Evolutionary conservation across 371 early-diverging fungal genomes (phyloP), one percentile per base, ranked within the genome.

Genomic region (Nematocida parisii): DNA sequence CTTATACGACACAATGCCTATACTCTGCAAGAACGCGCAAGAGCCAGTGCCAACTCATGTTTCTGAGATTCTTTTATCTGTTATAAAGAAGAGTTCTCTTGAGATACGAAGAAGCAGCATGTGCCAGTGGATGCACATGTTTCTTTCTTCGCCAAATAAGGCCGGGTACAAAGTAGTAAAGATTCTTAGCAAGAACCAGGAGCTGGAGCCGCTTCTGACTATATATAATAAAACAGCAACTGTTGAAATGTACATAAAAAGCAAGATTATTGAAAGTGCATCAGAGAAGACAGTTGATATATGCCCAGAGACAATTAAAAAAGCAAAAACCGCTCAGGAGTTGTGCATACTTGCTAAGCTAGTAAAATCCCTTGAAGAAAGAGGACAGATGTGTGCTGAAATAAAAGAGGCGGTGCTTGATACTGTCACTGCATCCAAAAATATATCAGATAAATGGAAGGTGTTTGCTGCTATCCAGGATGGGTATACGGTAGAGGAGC

Each of bases 1-100:
- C 39, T 42, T 77, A 13, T 77, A 70, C 40, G 80, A 77, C 39
- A 60, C 54, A 20, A 39, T 77, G 24, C 80, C 80, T 13, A 27
- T 54, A 33, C 66, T 77, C 1, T 77, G 80, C 56, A 50, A 61
- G 45, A 24, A 68, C 20, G 62, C 60, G 27, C 45, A 66, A 11
- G 71, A 70, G 68, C 39, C 24, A 46, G 71, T 60, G 45, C 40
- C 13, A 11, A 56, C 22, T 6, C 9, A 24, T 20, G 46, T 77
- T 5, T 70, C 80, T 6, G 39, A 50, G 47, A 56, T 77, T n/a
- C 52, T 77, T 50, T 11, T 45, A 33, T 22, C 11, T 11, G 27
- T 77, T 40, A 15, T 67, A 20, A 45, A 77, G 58, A 77, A 56
- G 22, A 46, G 62, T 5, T 18, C 11, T n/a, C 39, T 33, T 6